phyloP scores from a whole-genome alignment of 192 early-diverging fungal species.

The Backusella tarrabulga region DNA sequence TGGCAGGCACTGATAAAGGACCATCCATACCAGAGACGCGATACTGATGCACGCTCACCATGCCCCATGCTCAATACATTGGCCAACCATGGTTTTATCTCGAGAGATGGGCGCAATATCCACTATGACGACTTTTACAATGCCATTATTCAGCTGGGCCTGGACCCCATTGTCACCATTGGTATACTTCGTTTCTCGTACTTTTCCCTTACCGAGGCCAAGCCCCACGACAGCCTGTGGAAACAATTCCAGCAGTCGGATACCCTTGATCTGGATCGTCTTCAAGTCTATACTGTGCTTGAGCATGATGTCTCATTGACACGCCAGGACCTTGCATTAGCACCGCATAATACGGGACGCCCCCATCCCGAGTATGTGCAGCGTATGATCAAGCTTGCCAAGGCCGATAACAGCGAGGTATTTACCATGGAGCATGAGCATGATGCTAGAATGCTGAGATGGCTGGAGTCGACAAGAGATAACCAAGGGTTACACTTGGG shows the following conservation, averaged over 20 bases:
- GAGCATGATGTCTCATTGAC: conserved; percentile 13
- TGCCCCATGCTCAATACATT: conserved; percentile 24
- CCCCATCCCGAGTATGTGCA: not conserved
- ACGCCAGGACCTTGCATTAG: not conserved
- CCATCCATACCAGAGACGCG: not conserved
- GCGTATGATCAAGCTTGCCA: not conserved
- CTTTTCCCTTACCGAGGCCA: not conserved
- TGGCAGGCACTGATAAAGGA: conserved; percentile 7
- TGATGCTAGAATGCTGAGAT: conserved; percentile 4
- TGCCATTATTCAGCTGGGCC: not conserved
- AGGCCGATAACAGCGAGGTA: not conserved
- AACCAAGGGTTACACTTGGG: not conserved
- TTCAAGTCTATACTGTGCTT: not conserved
- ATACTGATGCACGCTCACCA: not conserved
- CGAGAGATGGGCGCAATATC: not conserved
- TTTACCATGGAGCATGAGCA: not conserved
- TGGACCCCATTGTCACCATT: not conserved
- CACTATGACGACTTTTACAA: not conserved
- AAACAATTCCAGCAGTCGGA: not conserved
- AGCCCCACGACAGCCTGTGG: not conserved
- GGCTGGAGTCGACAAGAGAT: not conserved
- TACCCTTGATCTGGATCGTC: not conserved
- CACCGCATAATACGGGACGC: not conserved
- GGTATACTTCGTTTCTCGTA: not conserved
- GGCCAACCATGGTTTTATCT: conserved; percentile 20